Evolutionary conservation across 345 rosid genomes (phyloP).

Genomic region (Aurinia saxatilis): DNA sequence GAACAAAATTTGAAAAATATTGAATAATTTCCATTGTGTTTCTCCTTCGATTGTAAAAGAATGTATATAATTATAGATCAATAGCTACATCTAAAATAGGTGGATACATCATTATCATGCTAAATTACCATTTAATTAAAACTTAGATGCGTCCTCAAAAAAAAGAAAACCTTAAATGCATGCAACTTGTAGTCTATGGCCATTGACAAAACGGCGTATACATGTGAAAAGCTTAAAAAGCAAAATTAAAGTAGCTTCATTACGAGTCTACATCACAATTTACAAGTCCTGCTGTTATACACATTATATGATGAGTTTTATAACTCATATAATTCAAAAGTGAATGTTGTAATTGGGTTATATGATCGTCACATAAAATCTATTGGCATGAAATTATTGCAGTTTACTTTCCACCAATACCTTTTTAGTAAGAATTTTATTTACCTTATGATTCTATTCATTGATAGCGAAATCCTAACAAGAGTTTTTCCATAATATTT

Average conservation of each 20-base stretch:
- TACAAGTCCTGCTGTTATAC: not conserved
- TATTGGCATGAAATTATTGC: conserved; percentile 5
- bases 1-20: too few relatives aligned
- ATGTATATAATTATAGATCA: not conserved
- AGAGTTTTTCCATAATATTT: not conserved
- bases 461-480: conserved; percentile 12
- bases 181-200: not conserved
- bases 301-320: not conserved
- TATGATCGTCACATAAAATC: not conserved
- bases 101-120: too few relatives aligned
- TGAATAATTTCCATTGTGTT: too few relatives aligned
- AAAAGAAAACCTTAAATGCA: not conserved
- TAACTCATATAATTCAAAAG: not conserved
- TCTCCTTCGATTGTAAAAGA: not conserved
- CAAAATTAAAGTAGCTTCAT: not conserved
- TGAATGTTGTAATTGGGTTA: not conserved
- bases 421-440: not conserved
- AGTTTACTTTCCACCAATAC: not conserved
- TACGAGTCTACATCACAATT: not conserved
- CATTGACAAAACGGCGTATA: not conserved
- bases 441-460: conserved; percentile 10
- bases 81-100: not conserved
- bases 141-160: not conserved
- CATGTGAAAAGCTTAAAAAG: not conserved
- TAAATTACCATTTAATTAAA: not conserved